Conservation (phyloP, 768 basidiomycete species). For the Boletus eberwhitei region DNA sequence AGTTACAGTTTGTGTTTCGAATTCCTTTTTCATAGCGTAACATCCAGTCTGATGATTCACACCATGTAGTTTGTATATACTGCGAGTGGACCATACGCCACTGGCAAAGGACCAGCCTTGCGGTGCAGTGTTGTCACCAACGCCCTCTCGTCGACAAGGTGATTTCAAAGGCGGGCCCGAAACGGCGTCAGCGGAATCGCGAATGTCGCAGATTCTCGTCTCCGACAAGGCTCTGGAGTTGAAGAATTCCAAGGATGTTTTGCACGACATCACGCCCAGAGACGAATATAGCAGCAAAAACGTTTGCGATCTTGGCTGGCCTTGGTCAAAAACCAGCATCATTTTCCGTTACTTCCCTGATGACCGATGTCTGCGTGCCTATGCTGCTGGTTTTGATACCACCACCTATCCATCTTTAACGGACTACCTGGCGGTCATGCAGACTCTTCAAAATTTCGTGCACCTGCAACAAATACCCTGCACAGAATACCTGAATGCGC, state of each 20-base stretch:
- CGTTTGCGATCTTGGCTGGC: too few relatives aligned
- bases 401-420: too few relatives aligned
- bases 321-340: too few relatives aligned
- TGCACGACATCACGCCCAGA: slow-evolving; percentile 3
- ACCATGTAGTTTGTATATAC: background rate
- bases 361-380: too few relatives aligned
- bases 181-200: background rate
- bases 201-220: slow-evolving; percentile 22
- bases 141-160: slow-evolving; percentile 16
- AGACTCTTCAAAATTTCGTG: too few relatives aligned
- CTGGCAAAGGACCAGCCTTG: slow-evolving; percentile 20
- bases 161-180: slow-evolving; percentile 4
- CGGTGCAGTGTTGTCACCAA: slow-evolving; percentile 14
- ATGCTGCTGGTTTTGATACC: too few relatives aligned
- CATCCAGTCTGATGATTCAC: background rate
- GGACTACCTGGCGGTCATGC: too few relatives aligned
- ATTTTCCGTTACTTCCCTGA: too few relatives aligned
- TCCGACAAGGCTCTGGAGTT: slow-evolving; percentile 14
- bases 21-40: background rate
- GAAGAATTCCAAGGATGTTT: background rate
- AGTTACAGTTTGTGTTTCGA: background rate
- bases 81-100: slow-evolving; percentile 12
- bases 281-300: too few relatives aligned
- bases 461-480: too few relatives aligned
- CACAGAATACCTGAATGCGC: too few relatives aligned